These are phyloP conservation scores for Wickerhamomyces ciferrii DNA, from an alignment of 805 yeast genomes.

Conservation along the genomic window DNA sequence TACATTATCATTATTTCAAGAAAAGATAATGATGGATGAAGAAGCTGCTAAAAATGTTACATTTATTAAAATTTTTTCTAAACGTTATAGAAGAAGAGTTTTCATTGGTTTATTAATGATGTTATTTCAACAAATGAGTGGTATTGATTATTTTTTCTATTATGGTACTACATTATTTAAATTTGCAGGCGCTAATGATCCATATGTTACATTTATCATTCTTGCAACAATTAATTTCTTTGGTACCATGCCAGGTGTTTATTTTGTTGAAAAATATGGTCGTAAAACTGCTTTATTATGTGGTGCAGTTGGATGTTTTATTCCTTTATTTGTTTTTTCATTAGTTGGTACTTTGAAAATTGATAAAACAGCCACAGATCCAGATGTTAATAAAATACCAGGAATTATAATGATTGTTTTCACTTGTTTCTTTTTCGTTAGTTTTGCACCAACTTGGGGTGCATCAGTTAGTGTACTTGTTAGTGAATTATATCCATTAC, in stretches of 20 bases:
- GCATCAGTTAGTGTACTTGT: slow-evolving; percentile 43
- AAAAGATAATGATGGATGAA: slow-evolving; percentile 5
- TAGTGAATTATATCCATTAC: slow-evolving; percentile 45
- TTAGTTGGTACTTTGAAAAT: slow-evolving; percentile 34
- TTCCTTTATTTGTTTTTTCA: slow-evolving; percentile 48
- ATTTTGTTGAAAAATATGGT: slow-evolving; percentile 45
- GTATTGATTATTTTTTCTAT: slow-evolving; percentile 65
- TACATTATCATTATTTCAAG: slow-evolving; percentile 3
- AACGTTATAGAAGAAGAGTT: slow-evolving; percentile 28
- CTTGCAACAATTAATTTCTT: slow-evolving; percentile 49
- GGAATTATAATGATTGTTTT: slow-evolving; percentile 49
- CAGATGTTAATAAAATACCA: slow-evolving; percentile 28
- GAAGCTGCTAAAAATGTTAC: slow-evolving; percentile 1
- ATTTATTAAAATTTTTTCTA: background rate
- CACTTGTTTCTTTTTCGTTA: slow-evolving; percentile 45
- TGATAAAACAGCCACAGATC: slow-evolving; percentile 25
- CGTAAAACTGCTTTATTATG: slow-evolving; percentile 31
- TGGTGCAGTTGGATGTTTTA: slow-evolving; percentile 42
- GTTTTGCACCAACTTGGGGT: slow-evolving; percentile 56
- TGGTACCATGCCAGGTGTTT: slow-evolving; percentile 44
- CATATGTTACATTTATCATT: slow-evolving; percentile 50
- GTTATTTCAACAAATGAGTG: slow-evolving; percentile 57
- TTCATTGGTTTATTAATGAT: slow-evolving; percentile 52
- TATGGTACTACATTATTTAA: slow-evolving; percentile 55
- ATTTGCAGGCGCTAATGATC: slow-evolving; percentile 46